phyloP scores from a whole-genome alignment of 2,329 filamentous ascomycete species.

The Teratosphaeria epicoccoides region DNA sequence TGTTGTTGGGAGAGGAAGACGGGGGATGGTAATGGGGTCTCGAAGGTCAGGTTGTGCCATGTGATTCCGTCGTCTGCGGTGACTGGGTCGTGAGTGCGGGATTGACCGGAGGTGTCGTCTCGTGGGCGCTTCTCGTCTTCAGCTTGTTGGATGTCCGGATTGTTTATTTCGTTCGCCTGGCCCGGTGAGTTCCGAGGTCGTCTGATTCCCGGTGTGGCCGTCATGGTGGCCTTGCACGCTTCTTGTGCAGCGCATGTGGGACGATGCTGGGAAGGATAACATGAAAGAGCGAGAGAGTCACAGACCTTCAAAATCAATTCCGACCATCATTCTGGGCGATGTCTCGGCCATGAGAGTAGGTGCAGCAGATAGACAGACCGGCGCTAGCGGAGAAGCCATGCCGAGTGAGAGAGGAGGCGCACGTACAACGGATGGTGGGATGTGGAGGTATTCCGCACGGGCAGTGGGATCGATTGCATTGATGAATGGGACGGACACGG shows the following conservation, averaged over 20 bases:
- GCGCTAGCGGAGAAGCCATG: background rate
- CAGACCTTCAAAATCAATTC: background rate
- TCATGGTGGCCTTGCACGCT: background rate
- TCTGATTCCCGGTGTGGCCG: background rate
- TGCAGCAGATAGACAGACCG: too few species aligned
- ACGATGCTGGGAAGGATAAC: background rate
- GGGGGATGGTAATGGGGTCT: conserved; percentile 46
- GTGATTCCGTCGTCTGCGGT: conserved; percentile 31
- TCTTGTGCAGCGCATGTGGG: background rate
- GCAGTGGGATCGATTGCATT: too few species aligned
- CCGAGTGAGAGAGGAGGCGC: too few species aligned
- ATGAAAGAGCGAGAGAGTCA: background rate
- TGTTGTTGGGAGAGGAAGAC: conserved; percentile 21
- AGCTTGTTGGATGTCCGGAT: background rate
- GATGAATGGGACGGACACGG: too few species aligned
- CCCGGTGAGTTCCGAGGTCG: background rate
- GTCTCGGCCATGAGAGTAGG: background rate
- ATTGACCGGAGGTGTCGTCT: background rate
- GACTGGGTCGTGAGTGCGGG: background rate
- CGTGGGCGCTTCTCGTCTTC: background rate
- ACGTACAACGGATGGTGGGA: too few species aligned
- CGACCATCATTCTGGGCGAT: background rate
- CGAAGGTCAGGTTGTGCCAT: conserved; percentile 52
- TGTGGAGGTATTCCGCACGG: too few species aligned
- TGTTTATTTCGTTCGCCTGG: background rate